phyloP scores from a whole-genome alignment of 345 rosid species.

The Ceriops zippeliana region DNA sequence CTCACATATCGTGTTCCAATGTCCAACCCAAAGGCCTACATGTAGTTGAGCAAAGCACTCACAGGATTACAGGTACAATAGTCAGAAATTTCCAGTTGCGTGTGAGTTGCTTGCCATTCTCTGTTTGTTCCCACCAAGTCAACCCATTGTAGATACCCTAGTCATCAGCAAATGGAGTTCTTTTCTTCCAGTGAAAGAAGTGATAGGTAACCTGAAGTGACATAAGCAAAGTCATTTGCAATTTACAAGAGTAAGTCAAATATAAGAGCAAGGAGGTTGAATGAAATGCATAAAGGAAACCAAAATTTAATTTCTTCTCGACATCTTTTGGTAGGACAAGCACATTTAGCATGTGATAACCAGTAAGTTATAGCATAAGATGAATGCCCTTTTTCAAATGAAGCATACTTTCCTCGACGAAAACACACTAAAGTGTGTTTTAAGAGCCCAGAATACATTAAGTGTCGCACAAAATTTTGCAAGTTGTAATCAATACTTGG shows the following conservation, averaged over 20 bases:
- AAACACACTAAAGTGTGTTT: background rate
- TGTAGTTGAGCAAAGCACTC: constrained; percentile 29
- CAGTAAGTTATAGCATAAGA: background rate
- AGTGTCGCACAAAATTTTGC: no score
- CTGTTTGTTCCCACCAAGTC: constrained; percentile 99
- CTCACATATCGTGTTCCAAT: background rate
- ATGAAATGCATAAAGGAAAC: background rate
- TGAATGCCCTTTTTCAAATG: background rate
- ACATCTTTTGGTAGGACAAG: background rate
- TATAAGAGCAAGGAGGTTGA: background rate
- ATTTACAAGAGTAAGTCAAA: background rate
- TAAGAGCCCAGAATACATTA: no score
- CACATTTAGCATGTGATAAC: background rate
- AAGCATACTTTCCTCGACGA: background rate
- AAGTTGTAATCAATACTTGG: no score
- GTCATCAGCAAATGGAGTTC: constrained; percentile 95
- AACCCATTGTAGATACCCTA: constrained; percentile 90
- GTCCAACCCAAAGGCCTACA: background rate
- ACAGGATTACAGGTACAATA: constrained; percentile 90
- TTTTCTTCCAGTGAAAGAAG: constrained; percentile 98
- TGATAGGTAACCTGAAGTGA: constrained; percentile 80
- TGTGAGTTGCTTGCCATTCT: constrained; percentile 90
- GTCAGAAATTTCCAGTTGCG: constrained; percentile 92
- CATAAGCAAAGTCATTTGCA: constrained; percentile 2
- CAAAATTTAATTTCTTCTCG: background rate